Percentiles rank a stretch among this genome's conserved stretches.
These are phyloP conservation scores for Kwoniella mangroviensis DNA, from an alignment of 768 basidiomycete species.

Conservation along the genomic window DNA sequence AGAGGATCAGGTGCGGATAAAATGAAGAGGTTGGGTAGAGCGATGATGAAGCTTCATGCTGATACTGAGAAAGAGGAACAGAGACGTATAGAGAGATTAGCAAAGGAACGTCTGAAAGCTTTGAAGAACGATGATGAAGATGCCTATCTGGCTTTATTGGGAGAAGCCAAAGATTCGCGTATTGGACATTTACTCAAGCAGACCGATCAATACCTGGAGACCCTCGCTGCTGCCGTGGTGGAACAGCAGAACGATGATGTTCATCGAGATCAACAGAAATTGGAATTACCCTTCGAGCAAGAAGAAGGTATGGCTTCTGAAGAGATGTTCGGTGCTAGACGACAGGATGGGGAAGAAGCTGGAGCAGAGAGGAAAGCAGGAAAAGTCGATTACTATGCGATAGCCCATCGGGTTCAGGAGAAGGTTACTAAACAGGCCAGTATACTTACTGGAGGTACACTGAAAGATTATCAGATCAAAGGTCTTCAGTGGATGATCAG, in stretches of 20 bases:
- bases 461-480: constrained; percentile 94
- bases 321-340: constrained; percentile 85
- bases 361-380: constrained; percentile 64
- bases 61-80: constrained; percentile 97
- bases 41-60: constrained; percentile 80
- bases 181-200: constrained; percentile 94
- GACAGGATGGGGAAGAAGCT: constrained; percentile 64
- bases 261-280: constrained; percentile 53
- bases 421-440: constrained; percentile 64
- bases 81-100: constrained; percentile 91
- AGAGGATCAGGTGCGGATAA: constrained; percentile 68
- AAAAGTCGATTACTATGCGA: constrained; percentile 94
- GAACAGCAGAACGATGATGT: constrained; percentile 81
- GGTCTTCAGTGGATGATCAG: constrained; percentile 99
- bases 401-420: constrained; percentile 91
- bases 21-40: constrained; percentile 68
- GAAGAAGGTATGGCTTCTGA: constrained; percentile 79
- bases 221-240: constrained; percentile 88
- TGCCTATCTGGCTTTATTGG: constrained; percentile 98
- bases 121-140: constrained; percentile 98
- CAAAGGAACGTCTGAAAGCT: constrained; percentile 97
- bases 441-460: constrained; percentile 79
- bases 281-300: constrained; percentile 62
- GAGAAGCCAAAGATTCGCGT: constrained; percentile 97
- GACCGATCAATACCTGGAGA: constrained; percentile 93